Conservation (phyloP, 805 yeast genomes). For the Clavispora asparagi region DNA sequence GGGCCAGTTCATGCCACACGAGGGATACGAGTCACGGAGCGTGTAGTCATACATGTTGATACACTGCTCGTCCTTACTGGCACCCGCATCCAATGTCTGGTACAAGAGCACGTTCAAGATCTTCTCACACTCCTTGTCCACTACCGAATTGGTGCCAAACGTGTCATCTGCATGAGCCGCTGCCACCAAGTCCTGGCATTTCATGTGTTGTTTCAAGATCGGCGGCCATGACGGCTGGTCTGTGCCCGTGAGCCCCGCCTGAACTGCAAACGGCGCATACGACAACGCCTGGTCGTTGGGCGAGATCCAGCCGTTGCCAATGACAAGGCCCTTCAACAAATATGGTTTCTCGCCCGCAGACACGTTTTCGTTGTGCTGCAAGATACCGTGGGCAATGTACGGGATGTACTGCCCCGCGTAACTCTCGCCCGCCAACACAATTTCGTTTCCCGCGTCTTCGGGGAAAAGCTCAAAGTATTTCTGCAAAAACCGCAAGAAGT, state of each 20-base stretch:
- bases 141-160: conserved; percentile 2
- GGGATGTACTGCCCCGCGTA: conserved; percentile 98
- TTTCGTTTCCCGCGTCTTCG: conserved; percentile 54
- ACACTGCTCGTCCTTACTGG: conserved; percentile 48
- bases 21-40: conserved; percentile 66
- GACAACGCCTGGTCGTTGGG: conserved; percentile 82
- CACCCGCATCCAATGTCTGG: conserved; percentile 22
- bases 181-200: conserved; percentile 51
- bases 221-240: conserved; percentile 34
- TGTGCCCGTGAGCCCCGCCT: conserved; percentile 49
- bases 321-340: conserved; percentile 60
- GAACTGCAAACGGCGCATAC: conserved; percentile 64
- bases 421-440: conserved; percentile 88
- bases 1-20: conserved; percentile 96
- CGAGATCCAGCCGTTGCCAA: conserved; percentile 94
- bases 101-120: conserved; percentile 37
- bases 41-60: conserved; percentile 79
- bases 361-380: conserved; percentile 36
- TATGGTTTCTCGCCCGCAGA: conserved; percentile 13
- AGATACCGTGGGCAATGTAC: conserved; percentile 64
- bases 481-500: conserved; percentile 61
- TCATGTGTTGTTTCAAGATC: conserved; percentile 47
- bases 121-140: conserved; percentile 36
- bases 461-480: conserved; percentile 71
- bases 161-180: conserved; percentile 4